Conservation (phyloP, 805 yeast species). For the Suhomyces xylopsoci region DNA sequence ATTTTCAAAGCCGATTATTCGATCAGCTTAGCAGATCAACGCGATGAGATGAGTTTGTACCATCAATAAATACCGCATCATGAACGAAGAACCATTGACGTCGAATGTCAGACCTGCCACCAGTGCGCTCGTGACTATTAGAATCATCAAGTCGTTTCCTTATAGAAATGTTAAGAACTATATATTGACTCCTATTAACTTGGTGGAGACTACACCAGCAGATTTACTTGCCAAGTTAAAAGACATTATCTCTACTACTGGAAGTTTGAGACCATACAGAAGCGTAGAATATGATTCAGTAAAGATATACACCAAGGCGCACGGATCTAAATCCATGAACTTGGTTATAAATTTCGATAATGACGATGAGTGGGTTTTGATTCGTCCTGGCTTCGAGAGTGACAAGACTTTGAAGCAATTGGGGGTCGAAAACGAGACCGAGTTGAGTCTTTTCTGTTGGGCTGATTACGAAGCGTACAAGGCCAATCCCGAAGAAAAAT, state of each 20-base stretch:
- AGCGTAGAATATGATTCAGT: constrained; percentile 69
- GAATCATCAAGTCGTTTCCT: constrained; percentile 88
- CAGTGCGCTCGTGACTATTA: constrained; percentile 75
- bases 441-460: constrained; percentile 74
- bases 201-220: constrained; percentile 63
- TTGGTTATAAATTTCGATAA: constrained; percentile 87
- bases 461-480: constrained; percentile 66
- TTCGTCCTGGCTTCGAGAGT: constrained; percentile 17
- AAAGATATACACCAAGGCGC: constrained; percentile 92
- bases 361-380: constrained; percentile 63
- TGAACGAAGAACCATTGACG: constrained; percentile 62
- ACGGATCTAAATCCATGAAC: constrained; percentile 90
- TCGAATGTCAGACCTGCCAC: constrained; percentile 71
- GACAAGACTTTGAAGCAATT: constrained; percentile 32
- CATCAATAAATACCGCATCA: not conserved
- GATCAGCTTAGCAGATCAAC: not conserved
- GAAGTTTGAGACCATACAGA: constrained; percentile 79
- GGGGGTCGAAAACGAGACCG: constrained; percentile 80
- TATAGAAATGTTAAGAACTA: constrained; percentile 82
- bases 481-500: constrained; percentile 83
- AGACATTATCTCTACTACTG: constrained; percentile 49
- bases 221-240: constrained; percentile 55
- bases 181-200: constrained; percentile 65
- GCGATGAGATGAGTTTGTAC: not conserved
- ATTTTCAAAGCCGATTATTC: not conserved